phyloP scores from a whole-genome alignment of 2,329 filamentous ascomycete genomes.

The Diaporthe nobilis region DNA sequence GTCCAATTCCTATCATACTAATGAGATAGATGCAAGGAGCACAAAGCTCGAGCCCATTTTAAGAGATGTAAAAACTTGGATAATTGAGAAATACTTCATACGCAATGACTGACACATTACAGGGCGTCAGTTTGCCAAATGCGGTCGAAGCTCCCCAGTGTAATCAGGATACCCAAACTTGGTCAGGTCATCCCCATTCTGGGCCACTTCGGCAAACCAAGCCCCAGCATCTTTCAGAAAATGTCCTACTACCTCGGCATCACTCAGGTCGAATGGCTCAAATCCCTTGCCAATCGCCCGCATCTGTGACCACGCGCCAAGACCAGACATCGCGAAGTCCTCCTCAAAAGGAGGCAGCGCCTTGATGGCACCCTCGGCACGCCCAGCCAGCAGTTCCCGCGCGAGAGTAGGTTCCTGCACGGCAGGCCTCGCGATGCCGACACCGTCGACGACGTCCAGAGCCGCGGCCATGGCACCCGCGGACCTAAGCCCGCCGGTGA shows the following conservation, averaged over 20 bases:
- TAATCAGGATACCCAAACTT: slow-evolving; percentile 20
- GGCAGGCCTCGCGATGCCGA: slow-evolving; percentile 65
- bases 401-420: slow-evolving; percentile 52
- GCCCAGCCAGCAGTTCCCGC: slow-evolving; percentile 48
- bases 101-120: too few relatives aligned
- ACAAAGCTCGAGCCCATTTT: too few relatives aligned
- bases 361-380: slow-evolving; percentile 34
- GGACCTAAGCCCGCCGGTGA: slow-evolving; percentile 71
- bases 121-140: background rate
- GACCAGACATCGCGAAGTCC: background rate
- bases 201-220: background rate
- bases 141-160: background rate
- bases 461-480: slow-evolving; percentile 70
- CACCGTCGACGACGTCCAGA: slow-evolving; percentile 69
- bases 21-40: too few relatives aligned
- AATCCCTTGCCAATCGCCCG: slow-evolving; percentile 14
- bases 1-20: too few relatives aligned
- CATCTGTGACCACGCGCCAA: slow-evolving; percentile 23
- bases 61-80: background rate
- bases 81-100: background rate
- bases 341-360: background rate
- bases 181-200: slow-evolving; percentile 9
- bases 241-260: slow-evolving; percentile 2
- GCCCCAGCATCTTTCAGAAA: slow-evolving; percentile 11
- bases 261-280: slow-evolving; percentile 33